These are phyloP conservation scores for Epichloe gansuensis DNA, from an alignment of 2,329 filamentous ascomycete genomes.

Conservation along the genomic window DNA sequence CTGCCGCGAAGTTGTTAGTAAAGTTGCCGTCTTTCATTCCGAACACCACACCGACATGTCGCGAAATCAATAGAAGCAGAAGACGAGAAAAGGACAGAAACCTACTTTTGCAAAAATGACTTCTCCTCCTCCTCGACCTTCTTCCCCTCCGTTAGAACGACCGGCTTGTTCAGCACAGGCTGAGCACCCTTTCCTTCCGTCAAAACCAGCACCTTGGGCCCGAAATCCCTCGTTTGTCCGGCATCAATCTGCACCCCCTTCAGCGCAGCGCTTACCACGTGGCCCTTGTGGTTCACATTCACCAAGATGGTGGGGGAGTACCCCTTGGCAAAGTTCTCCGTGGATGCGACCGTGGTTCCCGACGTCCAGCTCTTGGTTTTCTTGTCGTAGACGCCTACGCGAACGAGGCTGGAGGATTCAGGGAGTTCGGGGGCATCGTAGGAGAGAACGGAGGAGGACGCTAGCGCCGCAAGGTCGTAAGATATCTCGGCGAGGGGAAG, in stretches of 20 bases:
- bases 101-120: conserved; percentile 54
- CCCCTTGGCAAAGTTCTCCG: conserved; percentile 47
- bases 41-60: background rate
- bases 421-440: conserved; percentile 45
- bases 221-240: conserved; percentile 52
- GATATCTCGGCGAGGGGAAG: conserved; percentile 41
- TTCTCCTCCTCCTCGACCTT: conserved; percentile 45
- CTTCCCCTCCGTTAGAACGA: conserved; percentile 49
- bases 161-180: conserved; percentile 49
- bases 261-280: conserved; percentile 36
- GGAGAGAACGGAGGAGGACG: conserved; percentile 33
- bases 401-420: conserved; percentile 33
- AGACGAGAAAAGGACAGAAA: conserved; percentile 7
- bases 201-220: conserved; percentile 42
- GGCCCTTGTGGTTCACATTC: conserved; percentile 31
- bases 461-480: conserved; percentile 35
- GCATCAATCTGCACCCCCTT: conserved; percentile 50
- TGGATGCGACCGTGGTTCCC: conserved; percentile 41
- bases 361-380: conserved; percentile 34
- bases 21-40: background rate
- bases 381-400: conserved; percentile 44
- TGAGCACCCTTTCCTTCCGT: conserved; percentile 36
- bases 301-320: conserved; percentile 45
- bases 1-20: conserved; percentile 28
- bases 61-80: background rate